Conservation (phyloP, 1,139 yeast genomes). For the Kodamaea sp. region DNA sequence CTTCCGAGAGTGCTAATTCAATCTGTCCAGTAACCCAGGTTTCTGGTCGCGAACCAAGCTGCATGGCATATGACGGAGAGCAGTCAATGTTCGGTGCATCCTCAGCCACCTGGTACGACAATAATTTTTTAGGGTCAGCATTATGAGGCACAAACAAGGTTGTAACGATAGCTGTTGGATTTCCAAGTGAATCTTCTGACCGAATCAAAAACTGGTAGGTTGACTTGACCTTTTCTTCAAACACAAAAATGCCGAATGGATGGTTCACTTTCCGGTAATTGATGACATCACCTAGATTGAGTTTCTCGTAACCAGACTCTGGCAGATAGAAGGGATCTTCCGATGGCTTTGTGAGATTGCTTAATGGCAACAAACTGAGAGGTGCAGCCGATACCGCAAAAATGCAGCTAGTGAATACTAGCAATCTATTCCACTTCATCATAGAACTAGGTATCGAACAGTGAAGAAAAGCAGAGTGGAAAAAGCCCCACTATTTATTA, state of each 20-base stretch:
- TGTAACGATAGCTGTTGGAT: slow-evolving; percentile 32
- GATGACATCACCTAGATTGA: slow-evolving; percentile 28
- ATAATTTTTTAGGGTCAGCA: slow-evolving; percentile 27
- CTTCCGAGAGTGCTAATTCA: slow-evolving; percentile 12
- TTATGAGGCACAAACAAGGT: slow-evolving; percentile 34
- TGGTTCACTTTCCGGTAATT: slow-evolving; percentile 18
- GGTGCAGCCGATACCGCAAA: too few species aligned
- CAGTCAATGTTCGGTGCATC: slow-evolving; percentile 32
- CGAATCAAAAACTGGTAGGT: slow-evolving; percentile 36
- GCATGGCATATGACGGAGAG: slow-evolving; percentile 33
- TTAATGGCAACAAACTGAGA: not conserved
- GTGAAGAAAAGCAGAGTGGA: too few species aligned
- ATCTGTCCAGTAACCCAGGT: slow-evolving; percentile 6
- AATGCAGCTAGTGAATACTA: too few species aligned
- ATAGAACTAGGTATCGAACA: too few species aligned
- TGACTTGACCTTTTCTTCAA: slow-evolving; percentile 18
- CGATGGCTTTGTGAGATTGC: slow-evolving; percentile 2
- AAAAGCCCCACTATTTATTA: too few species aligned
- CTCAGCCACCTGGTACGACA: slow-evolving; percentile 37
- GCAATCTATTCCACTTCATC: too few species aligned
- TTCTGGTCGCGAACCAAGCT: slow-evolving; percentile 19
- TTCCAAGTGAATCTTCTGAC: slow-evolving; percentile 34
- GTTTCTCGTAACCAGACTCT: slow-evolving; percentile 25
- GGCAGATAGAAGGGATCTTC: slow-evolving; percentile 32
- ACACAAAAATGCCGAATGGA: slow-evolving; percentile 1